phyloP scores from a whole-genome alignment of 1,284 basidiomycete species.

The Ustilago tritici region DNA sequence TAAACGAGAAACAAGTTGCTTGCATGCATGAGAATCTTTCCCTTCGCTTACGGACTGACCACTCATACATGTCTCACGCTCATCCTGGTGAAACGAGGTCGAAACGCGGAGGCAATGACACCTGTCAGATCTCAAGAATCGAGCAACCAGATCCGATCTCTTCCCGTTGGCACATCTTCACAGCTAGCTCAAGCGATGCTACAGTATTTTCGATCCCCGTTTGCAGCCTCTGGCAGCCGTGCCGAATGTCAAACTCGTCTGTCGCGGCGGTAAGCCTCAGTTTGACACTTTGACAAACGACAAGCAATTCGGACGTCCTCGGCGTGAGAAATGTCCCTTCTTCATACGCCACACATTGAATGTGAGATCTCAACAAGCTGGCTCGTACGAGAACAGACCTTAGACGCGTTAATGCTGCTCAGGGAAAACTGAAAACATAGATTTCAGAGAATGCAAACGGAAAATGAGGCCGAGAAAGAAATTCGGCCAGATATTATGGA shows the following conservation, averaged over 20 bases:
- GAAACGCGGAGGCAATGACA: background rate
- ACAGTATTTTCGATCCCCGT: background rate
- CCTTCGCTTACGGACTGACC: background rate
- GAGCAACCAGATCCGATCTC: background rate
- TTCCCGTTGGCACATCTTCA: background rate
- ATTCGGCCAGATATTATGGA: background rate
- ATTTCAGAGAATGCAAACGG: background rate
- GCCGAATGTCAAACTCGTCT: too few relatives aligned
- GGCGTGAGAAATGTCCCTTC: too few relatives aligned
- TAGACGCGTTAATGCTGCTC: too few relatives aligned
- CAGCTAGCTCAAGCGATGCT: background rate
- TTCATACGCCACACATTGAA: too few relatives aligned
- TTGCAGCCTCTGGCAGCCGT: too few relatives aligned
- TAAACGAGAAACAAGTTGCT: slow-evolving; percentile 1
- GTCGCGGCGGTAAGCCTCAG: too few relatives aligned
- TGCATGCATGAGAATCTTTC: slow-evolving; percentile 3
- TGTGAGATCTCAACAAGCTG: too few relatives aligned
- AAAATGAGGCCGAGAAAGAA: background rate
- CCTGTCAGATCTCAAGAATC: background rate
- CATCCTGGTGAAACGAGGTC: background rate
- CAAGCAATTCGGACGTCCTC: too few relatives aligned
- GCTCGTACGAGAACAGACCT: too few relatives aligned
- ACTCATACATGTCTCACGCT: background rate
- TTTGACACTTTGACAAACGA: too few relatives aligned
- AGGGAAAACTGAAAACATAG: too few relatives aligned